A percentile compares a stretch with the other conserved stretches of the same genome.
phyloP scores from a whole-genome alignment of 1,284 basidiomycete species.

The Erythrobasidium hasegawianum region DNA sequence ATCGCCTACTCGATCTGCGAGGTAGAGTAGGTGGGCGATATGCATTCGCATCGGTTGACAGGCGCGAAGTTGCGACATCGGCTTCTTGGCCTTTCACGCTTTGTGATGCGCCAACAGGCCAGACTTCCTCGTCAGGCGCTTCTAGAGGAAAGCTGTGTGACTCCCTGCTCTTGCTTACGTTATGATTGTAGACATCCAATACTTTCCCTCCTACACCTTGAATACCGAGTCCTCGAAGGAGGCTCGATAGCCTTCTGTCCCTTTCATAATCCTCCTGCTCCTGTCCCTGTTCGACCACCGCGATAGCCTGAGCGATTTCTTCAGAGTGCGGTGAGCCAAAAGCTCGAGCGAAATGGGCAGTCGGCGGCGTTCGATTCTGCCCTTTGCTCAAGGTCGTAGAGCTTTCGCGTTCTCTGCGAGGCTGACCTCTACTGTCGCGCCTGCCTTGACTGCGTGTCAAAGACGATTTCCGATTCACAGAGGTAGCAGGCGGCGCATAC shows the following conservation, averaged over 20 bases:
- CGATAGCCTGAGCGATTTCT: slow-evolving; percentile 38
- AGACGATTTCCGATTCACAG: too few species aligned
- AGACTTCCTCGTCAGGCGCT: too few species aligned
- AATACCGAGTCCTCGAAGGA: slow-evolving; percentile 35
- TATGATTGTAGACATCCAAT: too few species aligned
- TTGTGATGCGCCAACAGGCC: too few species aligned
- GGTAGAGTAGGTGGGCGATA: neutral
- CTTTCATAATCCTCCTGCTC: slow-evolving; percentile 36
- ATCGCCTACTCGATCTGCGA: neutral
- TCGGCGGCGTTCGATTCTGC: too few species aligned
- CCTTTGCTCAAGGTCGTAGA: neutral
- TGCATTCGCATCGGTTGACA: neutral
- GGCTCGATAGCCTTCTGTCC: slow-evolving; percentile 34
- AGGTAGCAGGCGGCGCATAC: too few species aligned
- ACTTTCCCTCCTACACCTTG: neutral
- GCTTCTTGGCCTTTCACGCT: neutral
- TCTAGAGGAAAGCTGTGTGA: neutral
- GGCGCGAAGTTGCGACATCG: neutral
- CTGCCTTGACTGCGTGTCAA: too few species aligned
- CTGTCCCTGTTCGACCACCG: slow-evolving; percentile 11
- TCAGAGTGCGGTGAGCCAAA: neutral
- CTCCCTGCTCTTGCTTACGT: neutral
- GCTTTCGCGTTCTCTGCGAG: neutral
- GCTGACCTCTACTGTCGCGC: too few species aligned
- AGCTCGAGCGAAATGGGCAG: too few species aligned